Conservation (phyloP, 176 grass and related monocot genomes). For the Dactylis glomerata region DNA sequence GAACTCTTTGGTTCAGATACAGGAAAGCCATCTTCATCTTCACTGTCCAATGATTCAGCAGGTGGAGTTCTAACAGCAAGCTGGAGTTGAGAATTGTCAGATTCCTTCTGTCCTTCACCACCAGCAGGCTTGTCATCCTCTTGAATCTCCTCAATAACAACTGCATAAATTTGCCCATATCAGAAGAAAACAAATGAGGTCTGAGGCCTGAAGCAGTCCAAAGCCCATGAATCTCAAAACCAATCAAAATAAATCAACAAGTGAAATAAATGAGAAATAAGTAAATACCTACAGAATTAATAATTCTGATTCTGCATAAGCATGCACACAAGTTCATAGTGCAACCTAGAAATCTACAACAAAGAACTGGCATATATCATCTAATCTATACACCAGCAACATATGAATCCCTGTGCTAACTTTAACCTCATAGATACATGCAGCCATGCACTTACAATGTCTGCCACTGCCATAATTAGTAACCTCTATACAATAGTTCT, state of each 20-base stretch:
- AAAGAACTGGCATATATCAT: neutral
- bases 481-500: neutral
- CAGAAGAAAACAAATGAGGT: constrained; percentile 11
- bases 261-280: neutral
- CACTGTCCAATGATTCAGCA: constrained; percentile 55
- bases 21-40: constrained; percentile 98
- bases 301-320: neutral
- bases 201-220: neutral
- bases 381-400: neutral
- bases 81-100: constrained; percentile 43
- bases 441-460: neutral
- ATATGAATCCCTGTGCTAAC: neutral
- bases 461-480: neutral
- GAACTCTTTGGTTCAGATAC: constrained; percentile 50
- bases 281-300: neutral
- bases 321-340: neutral
- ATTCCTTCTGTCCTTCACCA: constrained; percentile 42
- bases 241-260: neutral
- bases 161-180: constrained; percentile 39
- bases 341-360: neutral
- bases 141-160: constrained; percentile 92
- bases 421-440: neutral
- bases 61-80: constrained; percentile 41
- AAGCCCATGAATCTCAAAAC: neutral
- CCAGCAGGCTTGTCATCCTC: constrained; percentile 67